phyloP scores from a whole-genome alignment of 73 alveolate species.

The Paramecium tetraurelia region DNA sequence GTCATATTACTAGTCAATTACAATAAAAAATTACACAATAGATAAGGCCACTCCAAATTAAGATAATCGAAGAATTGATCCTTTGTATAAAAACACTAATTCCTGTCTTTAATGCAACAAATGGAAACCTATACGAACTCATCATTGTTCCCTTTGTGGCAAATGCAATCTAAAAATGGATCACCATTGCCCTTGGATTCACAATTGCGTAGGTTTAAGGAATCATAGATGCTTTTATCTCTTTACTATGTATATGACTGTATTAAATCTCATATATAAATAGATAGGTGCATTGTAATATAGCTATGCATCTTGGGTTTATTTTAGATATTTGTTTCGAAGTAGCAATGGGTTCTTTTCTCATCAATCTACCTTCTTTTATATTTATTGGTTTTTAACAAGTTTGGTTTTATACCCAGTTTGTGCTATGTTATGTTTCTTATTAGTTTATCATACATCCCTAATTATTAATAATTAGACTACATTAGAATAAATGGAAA shows the following conservation, averaged over 20 bases:
- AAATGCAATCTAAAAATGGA: slow-evolving; percentile 74
- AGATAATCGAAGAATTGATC: slow-evolving; percentile 45
- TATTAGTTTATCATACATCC: background rate
- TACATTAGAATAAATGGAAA: slow-evolving; percentile 45
- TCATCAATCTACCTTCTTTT: background rate
- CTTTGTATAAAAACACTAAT: slow-evolving; percentile 6
- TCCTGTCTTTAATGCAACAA: slow-evolving; percentile 52
- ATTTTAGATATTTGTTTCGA: slow-evolving; percentile 8
- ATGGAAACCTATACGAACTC: background rate
- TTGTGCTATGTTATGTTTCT: background rate
- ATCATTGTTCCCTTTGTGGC: background rate
- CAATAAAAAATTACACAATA: slow-evolving; percentile 33
- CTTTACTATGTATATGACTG: slow-evolving; percentile 69
- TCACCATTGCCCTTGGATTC: slow-evolving; percentile 90
- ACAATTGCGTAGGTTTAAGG: slow-evolving; percentile 79
- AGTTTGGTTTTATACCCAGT: slow-evolving; percentile 15
- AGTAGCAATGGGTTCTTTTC: slow-evolving; percentile 9
- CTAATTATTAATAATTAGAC: slow-evolving; percentile 35
- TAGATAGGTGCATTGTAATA: slow-evolving; percentile 51
- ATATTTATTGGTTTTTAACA: slow-evolving; percentile 42
- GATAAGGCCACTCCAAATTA: slow-evolving; percentile 19
- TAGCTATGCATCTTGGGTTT: slow-evolving; percentile 29
- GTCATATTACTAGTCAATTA: slow-evolving; percentile 45
- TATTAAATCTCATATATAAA: background rate
- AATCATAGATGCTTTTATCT: slow-evolving; percentile 75